A percentile compares a stretch with the other conserved stretches of the same genome.
Evolutionary conservation across 2,329 filamentous ascomycete genomes (phyloP).

Genomic region (Diaporthe sp.): DNA sequence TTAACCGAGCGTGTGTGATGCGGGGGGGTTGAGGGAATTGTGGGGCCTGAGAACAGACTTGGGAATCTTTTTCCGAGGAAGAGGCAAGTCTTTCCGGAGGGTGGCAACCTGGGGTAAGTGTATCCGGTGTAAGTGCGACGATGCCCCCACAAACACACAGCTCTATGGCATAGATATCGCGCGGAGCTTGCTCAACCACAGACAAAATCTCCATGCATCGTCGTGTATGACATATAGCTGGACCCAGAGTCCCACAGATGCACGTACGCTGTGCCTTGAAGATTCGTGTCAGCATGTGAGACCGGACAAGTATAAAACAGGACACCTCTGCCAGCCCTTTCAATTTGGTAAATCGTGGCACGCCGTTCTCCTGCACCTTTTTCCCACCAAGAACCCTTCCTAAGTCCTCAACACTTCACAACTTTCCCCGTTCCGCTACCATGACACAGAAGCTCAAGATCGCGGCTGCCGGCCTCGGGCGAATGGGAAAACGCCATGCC

Average conservation of each 20-base stretch:
- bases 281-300: background rate
- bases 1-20: background rate
- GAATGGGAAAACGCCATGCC: constrained; percentile 67
- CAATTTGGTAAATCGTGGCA: background rate
- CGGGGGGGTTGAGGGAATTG: background rate
- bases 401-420: background rate
- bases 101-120: background rate
- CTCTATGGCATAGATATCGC: background rate
- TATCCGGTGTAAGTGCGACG: background rate
- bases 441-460: constrained; percentile 52
- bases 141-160: background rate
- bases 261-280: background rate
- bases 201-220: background rate
- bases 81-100: background rate
- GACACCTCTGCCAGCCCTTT: background rate
- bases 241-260: background rate
- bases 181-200: background rate
- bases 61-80: background rate
- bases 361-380: background rate
- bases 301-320: constrained; percentile 12
- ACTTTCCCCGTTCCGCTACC: background rate
- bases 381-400: background rate
- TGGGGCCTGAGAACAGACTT: background rate
- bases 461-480: constrained; percentile 64
- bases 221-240: background rate